phyloP scores from a whole-genome alignment of 148 eudicot genomes.

The Drosera capensis region DNA sequence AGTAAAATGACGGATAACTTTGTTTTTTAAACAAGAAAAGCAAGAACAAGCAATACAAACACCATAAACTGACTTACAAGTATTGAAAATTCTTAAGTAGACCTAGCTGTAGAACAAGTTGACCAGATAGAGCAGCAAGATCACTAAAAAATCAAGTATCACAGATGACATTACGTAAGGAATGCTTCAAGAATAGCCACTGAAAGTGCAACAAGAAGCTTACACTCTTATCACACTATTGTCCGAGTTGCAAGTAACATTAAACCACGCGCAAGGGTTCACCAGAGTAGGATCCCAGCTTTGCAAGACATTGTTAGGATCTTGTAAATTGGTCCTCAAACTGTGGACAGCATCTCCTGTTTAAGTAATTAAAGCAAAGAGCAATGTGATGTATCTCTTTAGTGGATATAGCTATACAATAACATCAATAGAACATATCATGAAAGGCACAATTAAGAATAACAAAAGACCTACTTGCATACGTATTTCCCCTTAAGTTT shows the following conservation, averaged over 20 bases:
- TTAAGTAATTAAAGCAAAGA: constrained; percentile 6
- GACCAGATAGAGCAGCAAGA: constrained; percentile 88
- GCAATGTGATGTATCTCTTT: constrained; percentile 1
- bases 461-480: background rate
- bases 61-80: constrained; percentile 36
- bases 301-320: constrained; percentile 60
- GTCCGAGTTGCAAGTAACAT: constrained; percentile 67
- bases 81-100: constrained; percentile 80
- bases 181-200: too few relatives aligned
- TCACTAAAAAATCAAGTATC: constrained; percentile 46
- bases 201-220: constrained; percentile 4
- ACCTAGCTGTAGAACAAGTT: constrained; percentile 78
- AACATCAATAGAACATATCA: too few relatives aligned
- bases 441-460: background rate
- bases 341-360: constrained; percentile 69
- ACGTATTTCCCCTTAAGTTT: too few relatives aligned
- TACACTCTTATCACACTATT: constrained; percentile 82
- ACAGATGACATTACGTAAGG: background rate
- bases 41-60: background rate
- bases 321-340: constrained; percentile 38
- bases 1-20: too few relatives aligned
- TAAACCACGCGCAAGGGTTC: constrained; percentile 83
- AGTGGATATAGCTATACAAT: background rate
- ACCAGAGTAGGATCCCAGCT: constrained; percentile 89
- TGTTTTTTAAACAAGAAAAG: constrained; percentile 3